These are phyloP conservation scores for Suillus bovinus DNA, from an alignment of 768 basidiomycete genomes.

Conservation along the genomic window DNA sequence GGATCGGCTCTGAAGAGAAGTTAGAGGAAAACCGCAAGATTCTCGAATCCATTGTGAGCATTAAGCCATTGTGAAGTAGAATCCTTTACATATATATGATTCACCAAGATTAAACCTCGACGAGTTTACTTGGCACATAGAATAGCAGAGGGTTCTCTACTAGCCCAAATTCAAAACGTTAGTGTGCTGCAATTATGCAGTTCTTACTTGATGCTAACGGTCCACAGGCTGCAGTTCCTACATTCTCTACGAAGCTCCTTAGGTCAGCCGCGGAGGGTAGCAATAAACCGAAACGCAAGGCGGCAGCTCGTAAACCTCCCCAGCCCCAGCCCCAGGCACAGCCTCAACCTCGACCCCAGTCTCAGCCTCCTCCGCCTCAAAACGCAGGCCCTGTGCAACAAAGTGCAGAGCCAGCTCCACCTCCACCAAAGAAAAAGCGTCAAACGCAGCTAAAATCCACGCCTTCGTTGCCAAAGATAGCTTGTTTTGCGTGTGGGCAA, in stretches of 20 bases:
- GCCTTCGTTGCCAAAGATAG: conserved; percentile 43
- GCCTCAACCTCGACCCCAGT: background rate
- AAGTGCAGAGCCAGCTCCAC: conserved; percentile 18
- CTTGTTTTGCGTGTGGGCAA: conserved; percentile 61
- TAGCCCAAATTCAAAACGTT: conserved; percentile 63
- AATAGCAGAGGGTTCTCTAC: conserved; percentile 53
- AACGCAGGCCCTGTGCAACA: conserved; percentile 8
- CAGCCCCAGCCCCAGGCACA: background rate
- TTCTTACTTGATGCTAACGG: background rate
- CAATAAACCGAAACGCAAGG: conserved; percentile 36
- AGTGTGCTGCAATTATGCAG: conserved; percentile 17
- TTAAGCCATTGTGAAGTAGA: background rate
- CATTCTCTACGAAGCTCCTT: conserved; percentile 57
- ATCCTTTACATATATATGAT: conserved; percentile 4
- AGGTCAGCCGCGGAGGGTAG: conserved; percentile 47
- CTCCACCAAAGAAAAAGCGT: conserved; percentile 43
- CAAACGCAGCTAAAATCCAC: conserved; percentile 34
- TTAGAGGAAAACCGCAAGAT: conserved; percentile 48
- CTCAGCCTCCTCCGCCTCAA: background rate
- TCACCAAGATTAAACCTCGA: conserved; percentile 40
- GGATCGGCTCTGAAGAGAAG: conserved; percentile 59
- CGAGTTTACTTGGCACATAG: conserved; percentile 58
- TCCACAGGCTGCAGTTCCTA: conserved; percentile 43
- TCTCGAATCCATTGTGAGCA: conserved; percentile 47
- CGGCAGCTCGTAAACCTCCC: conserved; percentile 31